Evolutionary conservation across 331 rosid species (phyloP), one percentile per base, ranked within the genome.

Genomic region (Arachis monticola): DNA sequence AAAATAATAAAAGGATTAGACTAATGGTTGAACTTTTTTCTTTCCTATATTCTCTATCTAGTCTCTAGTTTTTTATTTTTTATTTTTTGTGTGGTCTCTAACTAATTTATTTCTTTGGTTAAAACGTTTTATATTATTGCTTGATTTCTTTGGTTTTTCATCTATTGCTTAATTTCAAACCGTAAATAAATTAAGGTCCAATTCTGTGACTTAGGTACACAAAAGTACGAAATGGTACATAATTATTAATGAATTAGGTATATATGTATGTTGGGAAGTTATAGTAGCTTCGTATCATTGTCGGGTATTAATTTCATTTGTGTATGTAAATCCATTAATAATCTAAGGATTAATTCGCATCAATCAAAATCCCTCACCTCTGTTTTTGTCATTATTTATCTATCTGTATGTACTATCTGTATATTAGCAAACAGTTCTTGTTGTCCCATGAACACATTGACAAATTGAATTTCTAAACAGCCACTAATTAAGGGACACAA

Each of bases 341-440:
- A 27, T 27, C 30, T 27, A 27, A 27, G 30, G 30, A 27, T 27
- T 27, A 60, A 59, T n/a, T 40, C 14, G 57, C 61, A 60, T 38
- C 75, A 50, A 77, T 68, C 75, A 75, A 77, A 48, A 77, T 75
- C 60, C 41, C 41, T 66, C 46, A 41, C 41, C 60, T 48, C 14
- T 47, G 41, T 38, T 3, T 48, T 59, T 77, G 45, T 47, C 53
- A 13, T 44, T 59, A 13, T 31, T 8, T 38, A 38, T 38, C 6
- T 38, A 38, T 38, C 40, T 35, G 41, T 38, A 38, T 38, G 5
- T 38, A 38, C 41, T 35, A 38, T 38, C 5, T 38, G 41, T 38
- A 38, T 59, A 45, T 8, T 47, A 32, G 69, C 51, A 14, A 57
- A 60, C 27, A 31, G 74, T 67, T 77, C 8, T 60, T 47, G 67